These are phyloP conservation scores for Millerago galiae DNA, from an alignment of 805 yeast species.

Conservation along the genomic window DNA sequence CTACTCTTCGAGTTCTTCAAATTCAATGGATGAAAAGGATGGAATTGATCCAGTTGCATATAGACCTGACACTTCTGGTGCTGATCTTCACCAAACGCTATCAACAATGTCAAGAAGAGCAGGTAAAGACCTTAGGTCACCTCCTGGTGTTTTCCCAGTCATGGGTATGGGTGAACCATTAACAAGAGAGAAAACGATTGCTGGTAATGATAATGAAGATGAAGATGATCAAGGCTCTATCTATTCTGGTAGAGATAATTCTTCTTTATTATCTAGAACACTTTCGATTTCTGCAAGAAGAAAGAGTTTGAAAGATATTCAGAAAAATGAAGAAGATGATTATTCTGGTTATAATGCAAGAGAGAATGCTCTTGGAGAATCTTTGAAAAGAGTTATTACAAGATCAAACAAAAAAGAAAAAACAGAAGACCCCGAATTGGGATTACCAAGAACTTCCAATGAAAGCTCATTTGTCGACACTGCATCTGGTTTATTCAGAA, in stretches of 20 bases:
- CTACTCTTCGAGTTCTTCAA: background rate
- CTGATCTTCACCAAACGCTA: slow-evolving; percentile 1
- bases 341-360: slow-evolving; percentile 27
- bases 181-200: slow-evolving; percentile 50
- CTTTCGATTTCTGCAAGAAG: slow-evolving; percentile 8
- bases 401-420: slow-evolving; percentile 1
- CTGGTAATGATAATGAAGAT: slow-evolving; percentile 25
- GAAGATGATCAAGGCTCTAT: slow-evolving; percentile 2
- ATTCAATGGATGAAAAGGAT: slow-evolving; percentile 3
- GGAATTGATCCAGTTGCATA: slow-evolving; percentile 14
- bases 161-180: slow-evolving; percentile 69
- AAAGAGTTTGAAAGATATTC: slow-evolving; percentile 10
- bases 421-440: slow-evolving; percentile 14
- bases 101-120: slow-evolving; percentile 10
- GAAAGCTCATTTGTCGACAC: background rate
- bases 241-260: slow-evolving; percentile 7
- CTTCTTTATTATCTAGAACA: slow-evolving; percentile 11
- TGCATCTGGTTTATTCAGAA: slow-evolving; percentile 10
- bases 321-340: slow-evolving; percentile 24
- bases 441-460: slow-evolving; percentile 12
- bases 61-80: slow-evolving; percentile 10
- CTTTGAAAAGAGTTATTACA: slow-evolving; percentile 27
- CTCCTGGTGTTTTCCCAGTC: slow-evolving; percentile 76
- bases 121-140: slow-evolving; percentile 37
- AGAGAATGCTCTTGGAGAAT: slow-evolving; percentile 29